Percentiles rank a stretch among this genome's conserved stretches.
phyloP scores from a whole-genome alignment of 78 protist species.

The Protostelium mycophagum region DNA sequence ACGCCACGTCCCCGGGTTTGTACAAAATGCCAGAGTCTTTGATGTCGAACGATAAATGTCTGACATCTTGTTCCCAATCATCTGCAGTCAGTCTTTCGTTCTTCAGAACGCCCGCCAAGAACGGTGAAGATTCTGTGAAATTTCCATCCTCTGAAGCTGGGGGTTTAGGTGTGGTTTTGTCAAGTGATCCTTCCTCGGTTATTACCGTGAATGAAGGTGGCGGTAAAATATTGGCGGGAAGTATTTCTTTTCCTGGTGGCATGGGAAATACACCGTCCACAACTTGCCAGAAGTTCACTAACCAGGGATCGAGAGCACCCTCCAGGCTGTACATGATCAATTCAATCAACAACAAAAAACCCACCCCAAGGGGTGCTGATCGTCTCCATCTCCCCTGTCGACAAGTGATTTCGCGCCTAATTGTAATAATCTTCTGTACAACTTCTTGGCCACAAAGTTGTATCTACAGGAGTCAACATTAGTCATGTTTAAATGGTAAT shows the following conservation, averaged over 20 bases:
- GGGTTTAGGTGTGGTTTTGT: background rate
- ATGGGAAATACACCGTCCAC: constrained; percentile 25
- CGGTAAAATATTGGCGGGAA: background rate
- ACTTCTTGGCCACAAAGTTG: constrained; percentile 48
- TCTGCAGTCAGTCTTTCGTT: constrained; percentile 37
- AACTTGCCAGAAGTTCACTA: constrained; percentile 13
- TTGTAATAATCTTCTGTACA: constrained; percentile 20
- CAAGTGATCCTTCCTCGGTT: constrained; percentile 3
- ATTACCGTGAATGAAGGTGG: constrained; percentile 4
- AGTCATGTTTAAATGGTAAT: background rate
- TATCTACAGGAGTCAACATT: constrained; percentile 12
- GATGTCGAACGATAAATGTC: constrained; percentile 45
- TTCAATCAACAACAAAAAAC: background rate
- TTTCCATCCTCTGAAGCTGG: constrained; percentile 1
- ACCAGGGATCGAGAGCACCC: constrained; percentile 60
- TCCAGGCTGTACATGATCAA: constrained; percentile 14
- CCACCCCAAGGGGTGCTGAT: constrained; percentile 56
- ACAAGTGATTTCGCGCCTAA: constrained; percentile 40
- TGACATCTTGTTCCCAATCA: constrained; percentile 65
- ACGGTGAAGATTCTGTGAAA: constrained; percentile 7
- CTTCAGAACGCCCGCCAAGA: background rate
- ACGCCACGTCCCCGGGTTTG: constrained; percentile 50
- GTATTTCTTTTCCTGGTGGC: constrained; percentile 9
- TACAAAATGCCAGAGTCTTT: constrained; percentile 8
- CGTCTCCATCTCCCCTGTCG: constrained; percentile 61